Evolutionary conservation across 2,329 filamentous ascomycete species (phyloP).

Genomic region (Phoma sp.): DNA sequence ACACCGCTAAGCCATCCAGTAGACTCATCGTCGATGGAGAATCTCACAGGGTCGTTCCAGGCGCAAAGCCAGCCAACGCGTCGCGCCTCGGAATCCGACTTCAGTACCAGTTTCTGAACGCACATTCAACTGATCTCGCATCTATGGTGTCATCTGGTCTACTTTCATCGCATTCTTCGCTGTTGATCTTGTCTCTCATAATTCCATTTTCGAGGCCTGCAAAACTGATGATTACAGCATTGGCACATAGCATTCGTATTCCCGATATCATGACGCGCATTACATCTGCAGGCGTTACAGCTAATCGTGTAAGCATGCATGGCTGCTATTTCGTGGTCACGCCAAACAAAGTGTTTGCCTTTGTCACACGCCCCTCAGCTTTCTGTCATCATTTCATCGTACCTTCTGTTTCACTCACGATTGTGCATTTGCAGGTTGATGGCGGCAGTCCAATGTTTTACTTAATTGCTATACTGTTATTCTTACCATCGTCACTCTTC

Average conservation of each 20-base stretch:
- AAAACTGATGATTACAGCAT: too few species aligned
- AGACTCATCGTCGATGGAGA: constrained; percentile 10
- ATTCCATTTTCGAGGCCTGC: too few species aligned
- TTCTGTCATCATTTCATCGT: background rate
- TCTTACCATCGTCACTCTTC: background rate
- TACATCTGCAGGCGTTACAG: background rate
- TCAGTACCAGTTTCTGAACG: constrained; percentile 23
- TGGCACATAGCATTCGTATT: background rate
- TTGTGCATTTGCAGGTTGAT: constrained; percentile 10
- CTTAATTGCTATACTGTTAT: background rate
- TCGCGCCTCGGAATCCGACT: constrained; percentile 22
- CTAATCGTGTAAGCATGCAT: background rate
- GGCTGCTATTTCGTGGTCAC: background rate
- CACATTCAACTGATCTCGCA: background rate
- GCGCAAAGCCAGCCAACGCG: background rate
- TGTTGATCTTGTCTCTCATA: too few species aligned
- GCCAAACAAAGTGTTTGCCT: background rate
- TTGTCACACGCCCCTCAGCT: background rate
- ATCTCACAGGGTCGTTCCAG: constrained; percentile 5
- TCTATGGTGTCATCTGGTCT: background rate
- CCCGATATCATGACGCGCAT: background rate
- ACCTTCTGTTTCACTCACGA: background rate
- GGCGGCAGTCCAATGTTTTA: background rate
- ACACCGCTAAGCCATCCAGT: constrained; percentile 15
- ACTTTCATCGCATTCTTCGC: too few species aligned